These are phyloP conservation scores for Desmodesmus armatus DNA, from an alignment of 139 green algal species.

Conservation along the genomic window DNA sequence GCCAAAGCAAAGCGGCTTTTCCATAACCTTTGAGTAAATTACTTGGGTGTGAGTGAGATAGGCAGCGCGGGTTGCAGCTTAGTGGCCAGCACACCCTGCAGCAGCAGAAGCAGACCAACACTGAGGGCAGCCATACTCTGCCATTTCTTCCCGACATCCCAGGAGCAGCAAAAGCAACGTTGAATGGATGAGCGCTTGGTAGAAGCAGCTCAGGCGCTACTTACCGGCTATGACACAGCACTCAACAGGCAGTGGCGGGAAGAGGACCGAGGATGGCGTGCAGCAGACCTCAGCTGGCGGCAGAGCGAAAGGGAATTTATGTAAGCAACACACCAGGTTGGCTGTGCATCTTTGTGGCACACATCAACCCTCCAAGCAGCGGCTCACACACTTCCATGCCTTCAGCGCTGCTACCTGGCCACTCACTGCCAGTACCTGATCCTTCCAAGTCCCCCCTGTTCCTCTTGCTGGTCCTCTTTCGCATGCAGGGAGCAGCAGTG, in stretches of 20 bases:
- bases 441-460: background rate
- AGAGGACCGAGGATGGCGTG: slow-evolving; percentile 68
- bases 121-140: no score
- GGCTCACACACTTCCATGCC: no score
- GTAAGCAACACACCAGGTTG: background rate
- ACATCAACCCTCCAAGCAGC: no score
- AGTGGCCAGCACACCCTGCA: no score
- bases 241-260: slow-evolving; percentile 56
- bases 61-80: no score
- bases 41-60: no score
- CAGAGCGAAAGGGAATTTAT: slow-evolving; percentile 48
- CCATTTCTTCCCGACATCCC: no score
- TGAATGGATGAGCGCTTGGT: slow-evolving; percentile 41
- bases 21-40: no score
- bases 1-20: no score
- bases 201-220: slow-evolving; percentile 57
- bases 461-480: background rate
- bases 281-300: slow-evolving; percentile 62
- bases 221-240: slow-evolving; percentile 67
- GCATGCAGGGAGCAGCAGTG: slow-evolving; percentile 54
- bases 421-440: background rate
- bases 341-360: slow-evolving; percentile 31
- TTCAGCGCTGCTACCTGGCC: no score
- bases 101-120: no score
- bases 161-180: no score